phyloP scores from a whole-genome alignment of 2,329 filamentous ascomycete genomes.

The Pestalotiopsis sp. region DNA sequence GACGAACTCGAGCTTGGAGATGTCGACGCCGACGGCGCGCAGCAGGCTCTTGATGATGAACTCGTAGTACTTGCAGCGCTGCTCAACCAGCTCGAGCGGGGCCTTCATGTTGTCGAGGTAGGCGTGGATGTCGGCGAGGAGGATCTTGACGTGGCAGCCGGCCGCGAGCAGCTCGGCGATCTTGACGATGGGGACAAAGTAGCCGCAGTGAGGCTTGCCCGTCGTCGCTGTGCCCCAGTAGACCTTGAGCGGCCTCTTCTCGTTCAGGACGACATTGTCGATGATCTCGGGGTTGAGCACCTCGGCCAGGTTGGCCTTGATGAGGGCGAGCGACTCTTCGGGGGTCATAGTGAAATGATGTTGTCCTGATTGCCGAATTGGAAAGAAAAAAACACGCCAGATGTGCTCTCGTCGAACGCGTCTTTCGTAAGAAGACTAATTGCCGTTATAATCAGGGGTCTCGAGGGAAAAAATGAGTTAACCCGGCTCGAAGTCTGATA shows the following conservation, averaged over 20 bases:
- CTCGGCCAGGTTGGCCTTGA: slow-evolving; percentile 80
- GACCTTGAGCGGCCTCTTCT: slow-evolving; percentile 73
- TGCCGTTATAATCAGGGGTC: slow-evolving; percentile 1
- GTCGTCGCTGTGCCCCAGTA: slow-evolving; percentile 92
- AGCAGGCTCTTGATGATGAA: slow-evolving; percentile 74
- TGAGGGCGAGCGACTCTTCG: slow-evolving; percentile 57
- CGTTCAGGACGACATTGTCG: slow-evolving; percentile 67
- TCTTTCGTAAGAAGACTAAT: neutral
- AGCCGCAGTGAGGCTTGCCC: slow-evolving; percentile 85
- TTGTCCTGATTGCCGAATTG: slow-evolving; percentile 7
- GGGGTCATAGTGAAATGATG: slow-evolving; percentile 12
- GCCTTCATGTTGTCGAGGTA: slow-evolving; percentile 86
- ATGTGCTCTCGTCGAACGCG: neutral
- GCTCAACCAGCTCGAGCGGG: slow-evolving; percentile 82
- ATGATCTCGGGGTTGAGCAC: slow-evolving; percentile 84
- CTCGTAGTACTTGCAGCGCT: slow-evolving; percentile 83
- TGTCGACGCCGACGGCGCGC: slow-evolving; percentile 75
- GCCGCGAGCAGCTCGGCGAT: slow-evolving; percentile 85
- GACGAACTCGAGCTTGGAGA: slow-evolving; percentile 80
- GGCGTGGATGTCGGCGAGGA: slow-evolving; percentile 75
- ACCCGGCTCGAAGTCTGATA: neutral
- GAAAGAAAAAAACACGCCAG: neutral
- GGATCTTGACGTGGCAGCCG: slow-evolving; percentile 78
- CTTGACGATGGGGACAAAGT: slow-evolving; percentile 87
- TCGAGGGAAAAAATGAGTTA: neutral